Percentiles rank a stretch among this genome's conserved stretches.
phyloP scores from a whole-genome alignment of 2,329 filamentous ascomycete species.

The Chaetomium olivaceum region DNA sequence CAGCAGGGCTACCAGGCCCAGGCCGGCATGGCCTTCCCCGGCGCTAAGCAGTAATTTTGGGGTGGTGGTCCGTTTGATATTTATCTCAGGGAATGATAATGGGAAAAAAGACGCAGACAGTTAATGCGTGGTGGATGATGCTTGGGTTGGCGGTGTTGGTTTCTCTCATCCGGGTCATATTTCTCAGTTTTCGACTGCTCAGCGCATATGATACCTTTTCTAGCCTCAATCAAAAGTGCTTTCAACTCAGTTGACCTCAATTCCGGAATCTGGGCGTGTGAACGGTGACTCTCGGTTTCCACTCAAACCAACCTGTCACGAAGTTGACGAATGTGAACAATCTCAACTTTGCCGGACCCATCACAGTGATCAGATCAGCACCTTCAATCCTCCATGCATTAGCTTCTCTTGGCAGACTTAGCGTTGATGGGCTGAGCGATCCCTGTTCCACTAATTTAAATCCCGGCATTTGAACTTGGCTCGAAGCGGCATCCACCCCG shows the following conservation, averaged over 20 bases:
- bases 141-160: neutral
- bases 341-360: neutral
- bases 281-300: neutral
- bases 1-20: conserved; percentile 38
- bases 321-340: neutral
- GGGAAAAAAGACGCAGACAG: neutral
- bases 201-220: conserved; percentile 5
- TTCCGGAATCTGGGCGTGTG: neutral
- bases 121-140: neutral
- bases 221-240: neutral
- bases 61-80: too few species aligned
- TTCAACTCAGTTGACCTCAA: neutral
- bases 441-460: conserved; percentile 11
- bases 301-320: neutral
- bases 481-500: conserved; percentile 15
- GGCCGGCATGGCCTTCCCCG: conserved; percentile 36
- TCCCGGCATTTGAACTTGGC: neutral
- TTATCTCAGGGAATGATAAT: neutral
- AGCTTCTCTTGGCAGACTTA: conserved; percentile 2
- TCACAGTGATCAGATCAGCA: neutral
- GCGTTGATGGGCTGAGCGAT: conserved; percentile 9
- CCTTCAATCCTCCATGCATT: neutral
- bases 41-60: conserved; percentile 10
- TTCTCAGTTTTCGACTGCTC: neutral
- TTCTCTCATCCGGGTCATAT: neutral